Conservation (phyloP, 805 yeast species). For the Metschnikowia bowlesiae region DNA sequence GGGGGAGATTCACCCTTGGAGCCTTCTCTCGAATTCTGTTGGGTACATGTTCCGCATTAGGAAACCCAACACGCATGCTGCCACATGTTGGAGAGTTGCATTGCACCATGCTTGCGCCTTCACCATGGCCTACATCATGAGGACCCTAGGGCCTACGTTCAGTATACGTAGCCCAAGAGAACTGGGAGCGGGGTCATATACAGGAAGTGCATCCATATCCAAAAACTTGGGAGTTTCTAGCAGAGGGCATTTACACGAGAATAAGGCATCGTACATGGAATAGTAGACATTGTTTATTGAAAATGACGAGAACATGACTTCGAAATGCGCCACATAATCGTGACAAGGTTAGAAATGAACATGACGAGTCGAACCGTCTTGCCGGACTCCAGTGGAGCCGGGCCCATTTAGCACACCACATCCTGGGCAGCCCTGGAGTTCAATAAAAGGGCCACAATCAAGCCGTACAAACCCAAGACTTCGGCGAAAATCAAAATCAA, state of each 20-base stretch:
- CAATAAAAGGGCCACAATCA: slow-evolving; percentile 94
- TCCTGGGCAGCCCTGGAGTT: slow-evolving; percentile 97
- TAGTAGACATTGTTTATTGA: background rate
- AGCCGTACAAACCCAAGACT: slow-evolving; percentile 97
- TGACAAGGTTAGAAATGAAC: background rate
- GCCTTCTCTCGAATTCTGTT: no score
- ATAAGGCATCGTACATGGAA: background rate
- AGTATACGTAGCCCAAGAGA: no score
- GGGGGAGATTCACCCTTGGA: no score
- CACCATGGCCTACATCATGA: no score
- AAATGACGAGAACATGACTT: background rate
- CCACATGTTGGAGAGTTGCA: no score
- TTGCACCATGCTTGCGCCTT: no score
- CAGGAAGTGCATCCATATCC: no score
- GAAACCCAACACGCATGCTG: no score
- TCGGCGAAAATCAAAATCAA: slow-evolving; percentile 98
- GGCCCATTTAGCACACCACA: slow-evolving; percentile 60
- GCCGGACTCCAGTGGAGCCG: background rate
- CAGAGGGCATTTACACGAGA: no score
- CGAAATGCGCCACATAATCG: background rate
- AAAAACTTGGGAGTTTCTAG: background rate
- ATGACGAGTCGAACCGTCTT: background rate
- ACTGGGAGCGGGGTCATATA: no score
- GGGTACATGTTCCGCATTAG: no score
- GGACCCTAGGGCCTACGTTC: no score